Evolutionary conservation across 495 filamentous ascomycete genomes (phyloP), one percentile per base, ranked within the genome.

Genomic region (Daldinia loculata): DNA sequence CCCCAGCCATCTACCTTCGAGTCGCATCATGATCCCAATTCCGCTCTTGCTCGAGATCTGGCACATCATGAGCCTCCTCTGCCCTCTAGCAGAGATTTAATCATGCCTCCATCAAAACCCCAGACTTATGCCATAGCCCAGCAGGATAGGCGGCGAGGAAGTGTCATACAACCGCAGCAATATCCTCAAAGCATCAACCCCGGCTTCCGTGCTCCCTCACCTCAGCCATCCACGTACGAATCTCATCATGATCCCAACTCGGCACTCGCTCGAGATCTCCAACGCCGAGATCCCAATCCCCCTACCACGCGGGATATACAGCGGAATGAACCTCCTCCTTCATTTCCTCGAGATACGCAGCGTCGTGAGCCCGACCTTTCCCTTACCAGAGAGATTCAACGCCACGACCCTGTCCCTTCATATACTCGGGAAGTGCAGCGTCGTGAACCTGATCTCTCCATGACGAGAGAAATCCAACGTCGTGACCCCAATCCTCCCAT

Each of bases 141-240:
- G 53, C 53, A 17, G n/a, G 53, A 56, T 22, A 38, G 53, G 17
- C 53, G 27, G 17, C 53, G 29, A 56, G 53, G 53, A 56, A 56
- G 53, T 12, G 53, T 56, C 15, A 29, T 22, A 19, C 56, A 59
- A n/a, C 58, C 66, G 29, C 61, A 71, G 38, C 67, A 98, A 75
- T 98, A 98, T 79, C 93, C 94, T 61, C 87, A 94, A 56, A 92
- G 90, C 11, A 97, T 97, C 78, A 98, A 99, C 75, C 94, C 96
- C 45, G 92, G 94, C 0, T 98, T 93, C 85, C 89, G 95, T 41
- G 62, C 62, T 58, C 67, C 67, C 6, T 71, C 96, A 26, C 96
- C 86, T 2, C 85, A 87, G 62, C 85, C 86, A 7, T 97, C 93
- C 14, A 91, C 90, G 0, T 95, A 91, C 66, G 93, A 97, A 74